Percentiles rank a stretch among this genome's conserved stretches.
These are phyloP conservation scores for Saccharomyces pastorianus DNA, from an alignment of 1,139 yeast genomes.

Conservation along the genomic window DNA sequence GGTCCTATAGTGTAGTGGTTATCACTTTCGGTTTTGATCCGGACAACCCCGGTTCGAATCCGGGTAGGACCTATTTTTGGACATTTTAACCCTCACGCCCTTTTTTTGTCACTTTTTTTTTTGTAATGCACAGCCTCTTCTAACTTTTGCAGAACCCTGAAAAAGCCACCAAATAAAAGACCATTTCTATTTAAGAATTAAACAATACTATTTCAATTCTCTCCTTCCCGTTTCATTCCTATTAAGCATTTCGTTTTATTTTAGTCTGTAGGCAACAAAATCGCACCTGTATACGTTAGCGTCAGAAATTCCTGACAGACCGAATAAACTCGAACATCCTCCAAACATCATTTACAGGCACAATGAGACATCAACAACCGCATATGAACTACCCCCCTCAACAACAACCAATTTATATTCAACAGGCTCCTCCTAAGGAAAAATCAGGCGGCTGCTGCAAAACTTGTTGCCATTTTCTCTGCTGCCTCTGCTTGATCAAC, in stretches of 20 bases:
- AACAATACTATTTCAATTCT: background rate
- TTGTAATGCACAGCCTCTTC: background rate
- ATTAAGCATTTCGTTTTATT: background rate
- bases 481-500: slow-evolving; percentile 7
- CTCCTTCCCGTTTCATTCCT: background rate
- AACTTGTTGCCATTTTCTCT: slow-evolving; percentile 8
- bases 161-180: background rate
- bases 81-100: background rate
- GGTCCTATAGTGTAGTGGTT: slow-evolving; percentile 52
- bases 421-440: slow-evolving; percentile 8
- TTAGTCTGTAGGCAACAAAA: background rate
- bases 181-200: background rate
- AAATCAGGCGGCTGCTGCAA: slow-evolving; percentile 2
- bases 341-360: background rate
- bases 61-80: slow-evolving; percentile 70
- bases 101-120: background rate
- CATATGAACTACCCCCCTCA: background rate
- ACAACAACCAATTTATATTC: slow-evolving; percentile 10
- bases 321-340: background rate
- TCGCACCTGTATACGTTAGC: background rate
- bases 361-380: background rate
- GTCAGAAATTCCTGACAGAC: background rate
- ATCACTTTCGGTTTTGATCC: slow-evolving; percentile 68
- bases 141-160: background rate
- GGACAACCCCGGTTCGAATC: slow-evolving; percentile 92